These are phyloP conservation scores for Trichophyton mentagrophytes DNA, from an alignment of 2,329 filamentous ascomycete species.

Conservation along the genomic window DNA sequence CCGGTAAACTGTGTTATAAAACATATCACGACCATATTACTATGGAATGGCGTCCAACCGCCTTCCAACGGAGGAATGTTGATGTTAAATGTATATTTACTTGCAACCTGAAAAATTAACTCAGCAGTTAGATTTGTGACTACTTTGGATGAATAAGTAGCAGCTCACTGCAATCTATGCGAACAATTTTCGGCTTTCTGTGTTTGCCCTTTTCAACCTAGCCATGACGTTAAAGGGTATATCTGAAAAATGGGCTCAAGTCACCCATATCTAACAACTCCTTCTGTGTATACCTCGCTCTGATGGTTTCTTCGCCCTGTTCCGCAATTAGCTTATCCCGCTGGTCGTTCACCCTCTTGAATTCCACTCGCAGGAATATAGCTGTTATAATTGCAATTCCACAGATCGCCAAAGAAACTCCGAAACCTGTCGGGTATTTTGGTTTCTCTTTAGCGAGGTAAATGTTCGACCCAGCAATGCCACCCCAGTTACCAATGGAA, in stretches of 20 bases:
- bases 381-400: conserved; percentile 15
- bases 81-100: not conserved
- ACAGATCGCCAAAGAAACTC: conserved; percentile 21
- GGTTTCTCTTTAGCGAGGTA: conserved; percentile 21
- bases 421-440: conserved; percentile 25
- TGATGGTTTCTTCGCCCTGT: conserved; percentile 22
- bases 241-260: conserved; percentile 28
- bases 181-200: not conserved
- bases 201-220: not conserved
- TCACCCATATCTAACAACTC: conserved; percentile 20
- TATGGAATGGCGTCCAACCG: conserved; percentile 4
- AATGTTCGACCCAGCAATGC: conserved; percentile 26
- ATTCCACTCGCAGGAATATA: conserved; percentile 20
- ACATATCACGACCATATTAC: conserved; percentile 3
- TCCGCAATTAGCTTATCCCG: conserved; percentile 20
- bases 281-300: conserved; percentile 23
- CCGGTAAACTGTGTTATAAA: conserved; percentile 4
- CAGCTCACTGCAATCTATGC: not conserved
- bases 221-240: conserved; percentile 13
- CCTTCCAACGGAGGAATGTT: conserved; percentile 2
- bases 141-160: not conserved
- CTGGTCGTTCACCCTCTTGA: conserved; percentile 24
- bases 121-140: not conserved
- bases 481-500: conserved; percentile 30
- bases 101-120: not conserved